Percentiles rank a stretch among this genome's conserved stretches.
Conservation (phyloP, 139 green algal genomes). For the Chlorella vulgaris region DNA sequence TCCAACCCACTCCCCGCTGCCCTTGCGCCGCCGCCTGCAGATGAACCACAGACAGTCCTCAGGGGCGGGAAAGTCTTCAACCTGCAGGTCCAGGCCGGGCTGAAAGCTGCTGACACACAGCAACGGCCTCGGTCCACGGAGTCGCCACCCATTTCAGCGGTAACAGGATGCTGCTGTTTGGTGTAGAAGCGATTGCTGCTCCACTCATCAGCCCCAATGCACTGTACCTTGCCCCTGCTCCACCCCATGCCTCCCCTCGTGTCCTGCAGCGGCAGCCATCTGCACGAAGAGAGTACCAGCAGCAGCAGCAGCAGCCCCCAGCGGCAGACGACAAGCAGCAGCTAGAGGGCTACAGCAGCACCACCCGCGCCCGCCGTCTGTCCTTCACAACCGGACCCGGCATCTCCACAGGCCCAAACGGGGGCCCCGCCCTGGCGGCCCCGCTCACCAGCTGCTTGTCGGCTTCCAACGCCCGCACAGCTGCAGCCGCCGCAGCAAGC, state of each 20-base stretch:
- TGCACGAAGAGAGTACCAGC: not conserved
- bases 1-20: not conserved
- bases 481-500: not conserved
- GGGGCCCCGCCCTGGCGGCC: not conserved
- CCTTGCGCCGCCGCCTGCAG: not conserved
- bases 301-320: not conserved
- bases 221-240: not conserved
- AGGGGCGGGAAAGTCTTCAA: not conserved
- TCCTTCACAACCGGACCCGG: not conserved
- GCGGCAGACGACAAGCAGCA: not conserved
- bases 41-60: not conserved
- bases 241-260: not conserved
- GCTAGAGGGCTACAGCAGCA: not conserved
- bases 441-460: not conserved
- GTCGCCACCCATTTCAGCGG: conserved; percentile 6
- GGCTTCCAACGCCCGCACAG: not conserved
- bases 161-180: not conserved
- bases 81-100: not conserved
- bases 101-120: not conserved
- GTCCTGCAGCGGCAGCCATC: not conserved
- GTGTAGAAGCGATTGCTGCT: not conserved
- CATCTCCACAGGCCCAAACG: not conserved
- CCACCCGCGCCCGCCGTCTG: not conserved
- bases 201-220: not conserved
- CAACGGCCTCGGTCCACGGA: not conserved